Evolutionary conservation across 2,329 filamentous ascomycete genomes (phyloP).

Genomic region (Aspergillus novoparasiticus): DNA sequence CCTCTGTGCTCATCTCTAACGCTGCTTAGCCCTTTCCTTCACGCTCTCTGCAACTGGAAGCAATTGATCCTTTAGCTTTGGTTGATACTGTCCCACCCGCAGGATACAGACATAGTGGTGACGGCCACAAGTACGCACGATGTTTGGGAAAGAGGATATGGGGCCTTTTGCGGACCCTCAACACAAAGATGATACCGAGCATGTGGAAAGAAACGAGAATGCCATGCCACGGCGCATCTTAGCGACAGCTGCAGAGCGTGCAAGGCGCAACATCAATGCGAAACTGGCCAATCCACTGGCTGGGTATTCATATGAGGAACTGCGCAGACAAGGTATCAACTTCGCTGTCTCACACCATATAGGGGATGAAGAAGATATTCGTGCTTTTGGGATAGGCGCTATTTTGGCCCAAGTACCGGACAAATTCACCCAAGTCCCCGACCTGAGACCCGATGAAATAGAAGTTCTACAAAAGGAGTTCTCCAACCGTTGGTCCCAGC

Average conservation of each 20-base stretch:
- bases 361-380: constrained; percentile 57
- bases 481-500: constrained; percentile 70
- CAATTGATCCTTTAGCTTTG: not conserved
- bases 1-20: not conserved
- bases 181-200: constrained; percentile 15
- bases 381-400: constrained; percentile 63
- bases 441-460: constrained; percentile 61
- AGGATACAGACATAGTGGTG: not conserved
- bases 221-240: constrained; percentile 27
- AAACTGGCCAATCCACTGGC: constrained; percentile 58
- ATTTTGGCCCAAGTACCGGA: constrained; percentile 59
- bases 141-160: constrained; percentile 13
- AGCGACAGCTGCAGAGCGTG: constrained; percentile 42
- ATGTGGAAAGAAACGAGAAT: constrained; percentile 19
- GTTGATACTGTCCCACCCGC: not conserved
- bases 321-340: constrained; percentile 58
- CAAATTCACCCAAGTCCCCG: constrained; percentile 53
- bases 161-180: constrained; percentile 10
- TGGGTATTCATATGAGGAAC: constrained; percentile 52
- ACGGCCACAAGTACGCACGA: not conserved
- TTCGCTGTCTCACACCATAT: constrained; percentile 61
- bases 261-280: constrained; percentile 47
- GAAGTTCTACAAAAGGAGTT: constrained; percentile 62
- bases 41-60: not conserved
- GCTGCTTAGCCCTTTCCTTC: not conserved